These are phyloP conservation scores for Sporothrix schenckii DNA, from an alignment of 2,329 filamentous ascomycete species.

Conservation along the genomic window DNA sequence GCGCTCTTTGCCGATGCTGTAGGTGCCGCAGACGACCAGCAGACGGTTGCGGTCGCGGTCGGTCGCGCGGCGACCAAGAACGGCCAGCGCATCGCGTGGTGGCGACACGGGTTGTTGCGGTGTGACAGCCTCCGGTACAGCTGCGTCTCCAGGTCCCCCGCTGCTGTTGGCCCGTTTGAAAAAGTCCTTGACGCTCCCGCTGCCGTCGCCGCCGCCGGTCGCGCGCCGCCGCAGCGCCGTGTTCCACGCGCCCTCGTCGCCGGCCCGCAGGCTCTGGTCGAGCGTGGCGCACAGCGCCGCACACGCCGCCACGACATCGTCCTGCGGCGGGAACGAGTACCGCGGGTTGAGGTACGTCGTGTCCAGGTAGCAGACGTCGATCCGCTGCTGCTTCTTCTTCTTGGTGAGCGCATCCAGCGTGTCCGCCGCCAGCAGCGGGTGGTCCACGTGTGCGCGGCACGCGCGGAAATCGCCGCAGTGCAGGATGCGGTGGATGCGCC, in stretches of 20 bases:
- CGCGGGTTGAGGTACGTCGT: constrained; percentile 96
- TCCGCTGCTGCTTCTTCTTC: constrained; percentile 75
- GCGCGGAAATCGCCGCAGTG: constrained; percentile 97
- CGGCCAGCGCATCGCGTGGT: constrained; percentile 36
- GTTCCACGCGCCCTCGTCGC: constrained; percentile 53
- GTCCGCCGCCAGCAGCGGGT: constrained; percentile 79
- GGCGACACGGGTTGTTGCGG: constrained; percentile 42
- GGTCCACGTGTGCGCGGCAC: constrained; percentile 78
- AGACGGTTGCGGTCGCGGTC: constrained; percentile 63
- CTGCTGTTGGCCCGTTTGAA: constrained; percentile 43
- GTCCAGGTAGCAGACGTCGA: constrained; percentile 95
- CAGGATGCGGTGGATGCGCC: constrained; percentile 73
- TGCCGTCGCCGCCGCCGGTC: constrained; percentile 42
- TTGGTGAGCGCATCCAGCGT: constrained; percentile 65
- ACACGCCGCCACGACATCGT: constrained; percentile 83
- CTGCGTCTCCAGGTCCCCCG: background rate
- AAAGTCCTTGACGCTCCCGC: constrained; percentile 56
- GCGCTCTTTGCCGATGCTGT: constrained; percentile 96
- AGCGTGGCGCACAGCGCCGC: constrained; percentile 76
- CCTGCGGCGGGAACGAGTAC: constrained; percentile 89
- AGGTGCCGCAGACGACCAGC: constrained; percentile 91
- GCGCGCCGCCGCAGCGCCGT: constrained; percentile 45
- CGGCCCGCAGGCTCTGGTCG: constrained; percentile 43
- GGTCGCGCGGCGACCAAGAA: constrained; percentile 34
- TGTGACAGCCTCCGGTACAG: too few relatives aligned